Base-by-base conservation (phyloP, 768 basidiomycete genomes). In the Leccinum fibrillosum region DNA sequence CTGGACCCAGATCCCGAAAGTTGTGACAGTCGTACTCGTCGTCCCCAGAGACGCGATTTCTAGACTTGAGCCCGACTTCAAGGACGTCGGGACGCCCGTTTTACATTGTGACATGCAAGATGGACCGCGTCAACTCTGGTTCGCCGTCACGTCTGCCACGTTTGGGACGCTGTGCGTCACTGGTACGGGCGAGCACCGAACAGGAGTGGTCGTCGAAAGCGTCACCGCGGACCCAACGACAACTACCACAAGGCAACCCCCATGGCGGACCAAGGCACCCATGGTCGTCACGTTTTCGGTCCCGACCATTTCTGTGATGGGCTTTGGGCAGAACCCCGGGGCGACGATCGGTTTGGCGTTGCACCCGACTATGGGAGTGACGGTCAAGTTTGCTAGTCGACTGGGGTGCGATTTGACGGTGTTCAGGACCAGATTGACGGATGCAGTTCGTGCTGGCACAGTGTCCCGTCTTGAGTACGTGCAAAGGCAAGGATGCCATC, bases 221-320 rank as follows among this genome's bases (percentile, higher is more conserved):
- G 35, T 8, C 9, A 21, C n/a, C 1, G 28, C 26, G 13, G 50
- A 35, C 7, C 5, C 44, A 9, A 10, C 11, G 23, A 3, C 8
- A 4, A 2, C 44, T 9, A 8, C 15, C 39, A 32, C 26, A 5
- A 25, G 34, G 34, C 54, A 26, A 19, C 63, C 66, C 0, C 54
- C 52, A 3, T 68, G 66, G 66, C 56, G 56, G 19, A 56, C 56
- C 6, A 47, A 21, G 2, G 62, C 70, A 0, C 52, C 66, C 0
- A n/a, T 70, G 39, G 55, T 68, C 52, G 50, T 72, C 42, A 66
- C 56, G 4, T 72, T 72, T 53, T 55, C 62, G 7, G 26, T 60
- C 13, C 52, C 57, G 9, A 47, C 69, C 0, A 15, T 30, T 35
- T 28, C 45, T 0, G 37, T 70, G 23, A 54, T 70, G 44, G 47